These are phyloP conservation scores for Vitis hybrid DNA, from an alignment of 177 flowering plant species.

Conservation along the genomic window DNA sequence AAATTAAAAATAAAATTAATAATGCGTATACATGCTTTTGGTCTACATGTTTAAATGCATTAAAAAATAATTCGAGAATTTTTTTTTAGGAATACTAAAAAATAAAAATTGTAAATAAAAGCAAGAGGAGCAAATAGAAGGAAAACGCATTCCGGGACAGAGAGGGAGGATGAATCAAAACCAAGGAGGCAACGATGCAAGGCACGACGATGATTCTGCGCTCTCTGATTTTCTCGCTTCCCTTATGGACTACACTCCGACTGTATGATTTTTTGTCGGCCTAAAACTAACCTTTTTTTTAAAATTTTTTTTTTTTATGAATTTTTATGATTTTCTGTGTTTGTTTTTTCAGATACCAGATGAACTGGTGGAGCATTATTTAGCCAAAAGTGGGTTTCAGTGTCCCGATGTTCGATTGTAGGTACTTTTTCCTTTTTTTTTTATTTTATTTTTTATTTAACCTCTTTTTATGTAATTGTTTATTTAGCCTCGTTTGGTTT, in stretches of 20 bases:
- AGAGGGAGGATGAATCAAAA: conserved; percentile 39
- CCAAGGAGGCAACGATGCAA: conserved; percentile 54
- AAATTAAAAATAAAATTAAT: too few relatives aligned
- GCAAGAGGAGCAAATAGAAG: too few relatives aligned
- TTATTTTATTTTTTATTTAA: not conserved
- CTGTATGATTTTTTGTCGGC: conserved; percentile 34
- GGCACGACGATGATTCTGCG: conserved; percentile 78
- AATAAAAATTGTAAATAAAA: too few relatives aligned
- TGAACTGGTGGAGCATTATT: conserved; percentile 89
- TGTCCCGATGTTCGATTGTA: conserved; percentile 94
- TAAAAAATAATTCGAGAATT: too few relatives aligned
- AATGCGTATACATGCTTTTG: too few relatives aligned
- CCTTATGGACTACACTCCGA: conserved; percentile 86
- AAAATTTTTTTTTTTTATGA: too few relatives aligned
- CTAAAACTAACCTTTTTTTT: not conserved
- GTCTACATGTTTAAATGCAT: too few relatives aligned
- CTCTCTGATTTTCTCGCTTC: conserved; percentile 82
- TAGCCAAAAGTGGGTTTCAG: conserved; percentile 88
- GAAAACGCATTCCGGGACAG: not conserved
- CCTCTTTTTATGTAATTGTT: too few relatives aligned
- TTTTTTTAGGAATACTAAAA: too few relatives aligned
- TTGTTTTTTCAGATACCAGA: conserved; percentile 70
- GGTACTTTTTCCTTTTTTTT: conserved; percentile 32
- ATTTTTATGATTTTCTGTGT: not conserved
- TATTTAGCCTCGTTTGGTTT: too few relatives aligned